Base-by-base conservation (phyloP, 2,329 filamentous ascomycete genomes). In the Xylariales sp. region DNA sequence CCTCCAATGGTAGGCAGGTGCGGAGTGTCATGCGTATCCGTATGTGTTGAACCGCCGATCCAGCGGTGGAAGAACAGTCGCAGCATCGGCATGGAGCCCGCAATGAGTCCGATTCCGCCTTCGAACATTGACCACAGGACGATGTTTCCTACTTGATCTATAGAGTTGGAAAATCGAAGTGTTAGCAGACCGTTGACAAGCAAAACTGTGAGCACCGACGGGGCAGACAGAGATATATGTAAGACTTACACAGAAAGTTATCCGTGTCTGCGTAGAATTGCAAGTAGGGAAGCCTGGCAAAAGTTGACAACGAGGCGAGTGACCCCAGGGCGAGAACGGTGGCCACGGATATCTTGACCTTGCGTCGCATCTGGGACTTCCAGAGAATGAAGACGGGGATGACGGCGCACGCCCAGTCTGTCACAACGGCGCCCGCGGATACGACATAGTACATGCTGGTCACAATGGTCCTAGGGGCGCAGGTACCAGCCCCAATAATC, bases 321-420 rank as follows among this genome's bases (percentile, higher is more conserved):
- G 40, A 37, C 5, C 36, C 40, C 19, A 42, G 17, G 5, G 30
- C 37, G 13, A 42, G 37, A 4, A 42, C 28, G 8, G 40, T 19
- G 8, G 24, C 40, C 4, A 40, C 32, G 6, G 40, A 42, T n/a
- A 42, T 13, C 37, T 42, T 42, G 15, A 37, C 27, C 6, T 32
- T 25, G 4, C 21, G 32, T 23, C 29, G 25, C 40, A 42, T 42
- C 25, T 42, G 40, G 6, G 37, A 27, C 6, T 40, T 39, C 40
- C 40, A 42, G n/a, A 42, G 17, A 12, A 42, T 36, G 15, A 39
- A 29, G 10, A 23, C 37, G 12, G 40, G 40, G 11, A 42, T 28
- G 28, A 42, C 23, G 17, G 40, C 40, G 21, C 37, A 40, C 12
- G 40, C 29, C 40, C 40, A 39, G 25, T 42, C 40, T 12, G 40